These are phyloP conservation scores for Jatropha multifida DNA, from an alignment of 441 rosid species.

Conservation along the genomic window DNA sequence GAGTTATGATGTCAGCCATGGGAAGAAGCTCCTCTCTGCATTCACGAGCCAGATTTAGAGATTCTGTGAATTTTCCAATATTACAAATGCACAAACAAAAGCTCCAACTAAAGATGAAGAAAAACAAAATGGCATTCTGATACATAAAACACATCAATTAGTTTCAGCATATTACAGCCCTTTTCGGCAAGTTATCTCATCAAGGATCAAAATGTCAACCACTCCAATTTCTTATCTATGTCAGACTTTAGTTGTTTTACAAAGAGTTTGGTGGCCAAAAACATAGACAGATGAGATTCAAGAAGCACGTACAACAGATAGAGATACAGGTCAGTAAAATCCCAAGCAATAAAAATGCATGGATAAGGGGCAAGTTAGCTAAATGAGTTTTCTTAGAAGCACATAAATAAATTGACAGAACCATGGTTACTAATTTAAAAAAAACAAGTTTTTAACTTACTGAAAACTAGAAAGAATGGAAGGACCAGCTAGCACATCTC, in stretches of 20 bases:
- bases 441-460: conserved; percentile 38
- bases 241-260: not conserved
- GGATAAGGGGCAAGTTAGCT: not conserved
- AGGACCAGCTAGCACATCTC: conserved; percentile 89
- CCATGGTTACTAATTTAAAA: not conserved
- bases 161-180: not conserved
- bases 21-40: conserved; percentile 85
- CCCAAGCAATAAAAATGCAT: not conserved
- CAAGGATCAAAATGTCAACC: not conserved
- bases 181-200: not conserved
- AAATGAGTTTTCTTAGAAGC: not conserved
- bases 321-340: not conserved
- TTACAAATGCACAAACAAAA: not conserved
- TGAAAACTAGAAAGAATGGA: conserved; percentile 60
- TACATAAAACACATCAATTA: not conserved
- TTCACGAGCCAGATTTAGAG: conserved; percentile 16
- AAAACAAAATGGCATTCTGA: not conserved
- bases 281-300: not conserved
- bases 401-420: not conserved
- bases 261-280: not conserved
- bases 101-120: not conserved
- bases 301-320: not conserved
- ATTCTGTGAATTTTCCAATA: not conserved
- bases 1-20: conserved; percentile 81
- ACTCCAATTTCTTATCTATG: not conserved